Conservation (phyloP, 129 eudicot genomes). For the Tagetes patula region DNA sequence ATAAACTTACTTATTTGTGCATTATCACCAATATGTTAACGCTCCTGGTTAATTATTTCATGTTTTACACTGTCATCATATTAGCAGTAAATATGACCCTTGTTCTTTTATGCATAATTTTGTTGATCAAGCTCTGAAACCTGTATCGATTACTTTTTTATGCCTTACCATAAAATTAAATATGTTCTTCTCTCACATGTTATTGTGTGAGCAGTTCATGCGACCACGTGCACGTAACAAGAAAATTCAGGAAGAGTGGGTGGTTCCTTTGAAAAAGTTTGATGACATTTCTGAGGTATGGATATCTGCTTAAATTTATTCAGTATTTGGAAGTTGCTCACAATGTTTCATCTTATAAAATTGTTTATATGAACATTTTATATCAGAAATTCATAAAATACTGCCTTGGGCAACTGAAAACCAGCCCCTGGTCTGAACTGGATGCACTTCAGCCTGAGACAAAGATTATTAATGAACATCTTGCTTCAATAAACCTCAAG, state of each 20-base stretch:
- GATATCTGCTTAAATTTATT: background rate
- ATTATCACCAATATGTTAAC: background rate
- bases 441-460: constrained; percentile 98
- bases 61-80: constrained; percentile 2
- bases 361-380: constrained; percentile 5
- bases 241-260: constrained; percentile 91
- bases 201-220: constrained; percentile 65
- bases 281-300: constrained; percentile 85
- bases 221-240: constrained; percentile 88
- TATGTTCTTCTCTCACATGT: constrained; percentile 18
- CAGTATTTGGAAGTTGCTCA: background rate
- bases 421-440: constrained; percentile 93
- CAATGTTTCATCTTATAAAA: constrained; percentile 8
- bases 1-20: constrained; percentile 7
- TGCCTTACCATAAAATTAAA: background rate
- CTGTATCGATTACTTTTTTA: background rate
- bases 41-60: background rate
- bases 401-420: constrained; percentile 85
- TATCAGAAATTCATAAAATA: constrained; percentile 71
- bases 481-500: constrained; percentile 63
- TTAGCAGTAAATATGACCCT: background rate
- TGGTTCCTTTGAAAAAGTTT: constrained; percentile 64
- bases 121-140: background rate
- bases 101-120: background rate
- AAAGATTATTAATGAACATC: constrained; percentile 70